Evolutionary conservation across 1,139 yeast species (phyloP), one percentile per base, ranked within the genome.

Genomic region (Yamadazyma sp.): DNA sequence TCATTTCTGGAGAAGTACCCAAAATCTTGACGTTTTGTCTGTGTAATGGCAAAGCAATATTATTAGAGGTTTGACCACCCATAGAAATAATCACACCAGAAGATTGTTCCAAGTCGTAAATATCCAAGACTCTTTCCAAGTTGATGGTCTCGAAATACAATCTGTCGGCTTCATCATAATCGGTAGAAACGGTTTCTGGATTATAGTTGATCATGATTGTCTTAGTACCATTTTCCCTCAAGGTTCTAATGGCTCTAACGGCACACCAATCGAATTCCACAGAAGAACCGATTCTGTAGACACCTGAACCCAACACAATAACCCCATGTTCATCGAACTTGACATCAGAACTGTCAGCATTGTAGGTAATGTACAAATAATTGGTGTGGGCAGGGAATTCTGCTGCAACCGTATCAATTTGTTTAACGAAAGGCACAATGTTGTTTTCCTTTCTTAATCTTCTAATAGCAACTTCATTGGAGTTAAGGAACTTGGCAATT

Each of bases 51-150:
- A 92, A 76, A 24, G 98, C 98, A 71, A 92, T 92, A 65, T 92
- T 92, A 71, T 92, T 89, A 7, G 97, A 88, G 31, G 96, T 87
- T 73, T 94, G 98, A 61, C 98, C 98, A 76, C 98, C 98, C 95
- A 92, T 89, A 46, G 97, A 86, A 50, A 92, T 88, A 50, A 92
- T 83, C 46, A 92, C 97, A 73, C 98, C 98, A 14, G 82, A 68
- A 34, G 96, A 84, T 56, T 81, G 79, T 72, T 94, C 98, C 50
- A 89, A 71, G 62, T 92, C 97, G 61, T 94, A 92, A 52, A 92
- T 90, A 71, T 92, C 98, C 64, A 92, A 74, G 18, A 92, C 95
- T 65, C 97, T 81, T 73, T 92, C 98, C 59, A 90, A 75, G 64
- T 88, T 88, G 64, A 92, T 88, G 39, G 95, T 90, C 73, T 92